phyloP scores from a whole-genome alignment of 441 rosid species.

The Sinapis alba region DNA sequence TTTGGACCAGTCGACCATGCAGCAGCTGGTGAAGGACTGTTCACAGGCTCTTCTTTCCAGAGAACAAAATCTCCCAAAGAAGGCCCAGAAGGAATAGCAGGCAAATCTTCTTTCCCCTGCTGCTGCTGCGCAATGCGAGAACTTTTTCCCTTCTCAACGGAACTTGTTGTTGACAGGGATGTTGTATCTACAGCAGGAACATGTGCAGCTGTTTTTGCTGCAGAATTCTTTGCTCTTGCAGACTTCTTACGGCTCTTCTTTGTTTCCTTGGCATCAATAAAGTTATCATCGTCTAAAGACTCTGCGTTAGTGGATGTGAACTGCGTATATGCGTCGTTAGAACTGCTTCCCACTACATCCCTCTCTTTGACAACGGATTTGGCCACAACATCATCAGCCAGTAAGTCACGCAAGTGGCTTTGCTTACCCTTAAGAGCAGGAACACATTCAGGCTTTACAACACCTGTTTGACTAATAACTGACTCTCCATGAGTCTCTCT shows the following conservation, averaged over 20 bases:
- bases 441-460: conserved; percentile 52
- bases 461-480: conserved; percentile 39
- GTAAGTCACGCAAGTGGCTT: conserved; percentile 73
- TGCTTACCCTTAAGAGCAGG: conserved; percentile 56
- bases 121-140: conserved; percentile 63
- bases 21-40: conserved; percentile 57
- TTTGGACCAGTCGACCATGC: conserved; percentile 90
- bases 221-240: conserved; percentile 76
- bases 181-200: conserved; percentile 50
- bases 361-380: conserved; percentile 58
- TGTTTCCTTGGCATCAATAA: conserved; percentile 89
- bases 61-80: conserved; percentile 95
- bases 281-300: conserved; percentile 63
- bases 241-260: conserved; percentile 92
- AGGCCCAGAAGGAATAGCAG: conserved; percentile 89
- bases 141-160: conserved; percentile 76
- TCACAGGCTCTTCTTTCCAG: conserved; percentile 77
- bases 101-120: conserved; percentile 75
- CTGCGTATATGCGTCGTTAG: conserved; percentile 41
- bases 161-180: conserved; percentile 58
- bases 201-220: conserved; percentile 52
- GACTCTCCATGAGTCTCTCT: conserved; percentile 54
- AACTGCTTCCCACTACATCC: conserved; percentile 46
- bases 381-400: conserved; percentile 65
- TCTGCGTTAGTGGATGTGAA: conserved; percentile 41